phyloP scores from a whole-genome alignment of 148 eudicot genomes.

The Nepenthes gracilis region DNA sequence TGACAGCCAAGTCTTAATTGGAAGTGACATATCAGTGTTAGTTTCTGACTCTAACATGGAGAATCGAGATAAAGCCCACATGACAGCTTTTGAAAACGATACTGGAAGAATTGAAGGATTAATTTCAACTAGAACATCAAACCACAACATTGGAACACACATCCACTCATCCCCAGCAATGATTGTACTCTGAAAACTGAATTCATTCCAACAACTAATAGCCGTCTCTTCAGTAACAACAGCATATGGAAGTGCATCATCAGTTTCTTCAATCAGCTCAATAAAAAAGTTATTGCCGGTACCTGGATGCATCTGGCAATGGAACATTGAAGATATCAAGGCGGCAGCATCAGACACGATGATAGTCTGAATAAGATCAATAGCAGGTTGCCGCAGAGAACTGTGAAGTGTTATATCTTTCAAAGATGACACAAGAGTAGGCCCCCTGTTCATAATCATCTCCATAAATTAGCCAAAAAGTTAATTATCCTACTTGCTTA shows the following conservation, averaged over 20 bases:
- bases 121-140: slow-evolving; percentile 73
- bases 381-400: slow-evolving; percentile 87
- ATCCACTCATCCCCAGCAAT: slow-evolving; percentile 63
- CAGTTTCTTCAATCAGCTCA: slow-evolving; percentile 36
- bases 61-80: slow-evolving; percentile 86
- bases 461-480: background rate
- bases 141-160: slow-evolving; percentile 94
- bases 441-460: slow-evolving; percentile 60
- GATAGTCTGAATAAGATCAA: slow-evolving; percentile 82
- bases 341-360: slow-evolving; percentile 92
- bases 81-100: slow-evolving; percentile 73
- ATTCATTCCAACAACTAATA: slow-evolving; percentile 65
- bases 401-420: slow-evolving; percentile 68
- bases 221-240: slow-evolving; percentile 33
- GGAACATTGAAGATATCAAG: slow-evolving; percentile 44
- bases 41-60: slow-evolving; percentile 76
- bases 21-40: slow-evolving; percentile 49
- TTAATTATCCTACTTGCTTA: background rate
- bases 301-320: slow-evolving; percentile 23
- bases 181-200: slow-evolving; percentile 41
- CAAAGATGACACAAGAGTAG: slow-evolving; percentile 78
- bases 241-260: slow-evolving; percentile 31
- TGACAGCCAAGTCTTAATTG: slow-evolving; percentile 60
- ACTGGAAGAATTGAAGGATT: slow-evolving; percentile 62
- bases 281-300: slow-evolving; percentile 15